Evolutionary conservation across 2,329 filamentous ascomycete genomes (phyloP), one percentile per base, ranked within the genome.

Genomic region (Fusarium verticillioides): DNA sequence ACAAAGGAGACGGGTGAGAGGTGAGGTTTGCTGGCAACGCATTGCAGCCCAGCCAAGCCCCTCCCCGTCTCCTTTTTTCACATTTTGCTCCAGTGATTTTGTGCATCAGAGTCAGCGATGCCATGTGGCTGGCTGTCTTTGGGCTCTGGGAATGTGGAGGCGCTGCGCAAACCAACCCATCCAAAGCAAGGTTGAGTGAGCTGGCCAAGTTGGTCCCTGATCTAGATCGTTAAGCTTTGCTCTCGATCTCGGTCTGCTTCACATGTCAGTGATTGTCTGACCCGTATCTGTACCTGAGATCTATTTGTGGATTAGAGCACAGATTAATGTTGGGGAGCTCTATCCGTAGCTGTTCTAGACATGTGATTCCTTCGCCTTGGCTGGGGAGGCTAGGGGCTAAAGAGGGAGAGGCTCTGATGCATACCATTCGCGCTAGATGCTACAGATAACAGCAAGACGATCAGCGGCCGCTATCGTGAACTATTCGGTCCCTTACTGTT

Each of bases 41-140:
- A 74, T 74, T 75, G 54, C 65, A 66, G 68, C 42, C 68, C 64
- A 69, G 68, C 42, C 63, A 54, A 62, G 44, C 43, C 43, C 47
- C 32, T 42, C 57, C 66, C 30, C 39, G 39, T 47, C 52, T 23
- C 44, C 34, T 52, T 60, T 63, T 63, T 59, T 56, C 52, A 44
- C 32, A 42, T 66, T 73, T 66, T 73, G 46, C 49, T 66, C 57
- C 47, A 36, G 57, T 61, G 32, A 30, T 60, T 56, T 54, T 30
- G 28, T 47, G 44, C 32, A 46, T 46, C 26, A 59, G 47, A 42
- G 30, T 54, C 57, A 60, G 36, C 39, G 34, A 23, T 72, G 68
- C 68, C 72, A 74, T 74, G 72, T 74, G 71, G 71, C 71, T 74
- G 56, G 60, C 63, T 69, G 63, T 42, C 47, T 60, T 26, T 74